phyloP scores from a whole-genome alignment of 2,329 filamentous ascomycete species.

The Fusarium piperis region DNA sequence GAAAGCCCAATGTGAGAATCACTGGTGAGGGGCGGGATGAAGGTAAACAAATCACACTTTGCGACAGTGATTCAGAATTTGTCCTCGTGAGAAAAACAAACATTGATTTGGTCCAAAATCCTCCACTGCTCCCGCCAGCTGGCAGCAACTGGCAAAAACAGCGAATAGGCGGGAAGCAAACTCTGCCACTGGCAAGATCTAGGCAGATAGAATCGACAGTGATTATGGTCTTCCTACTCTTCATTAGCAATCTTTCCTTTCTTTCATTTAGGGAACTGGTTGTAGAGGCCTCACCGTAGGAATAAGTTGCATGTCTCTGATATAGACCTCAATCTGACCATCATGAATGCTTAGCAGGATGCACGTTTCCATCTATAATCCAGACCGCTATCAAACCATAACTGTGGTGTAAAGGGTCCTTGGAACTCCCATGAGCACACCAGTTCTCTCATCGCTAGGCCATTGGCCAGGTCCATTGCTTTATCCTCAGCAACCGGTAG shows the following conservation, averaged over 20 bases:
- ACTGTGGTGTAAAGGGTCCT: constrained; percentile 56
- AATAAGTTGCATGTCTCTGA: background rate
- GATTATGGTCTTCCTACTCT: background rate
- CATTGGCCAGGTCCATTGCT: constrained; percentile 48
- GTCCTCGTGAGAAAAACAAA: background rate
- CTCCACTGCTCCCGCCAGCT: background rate
- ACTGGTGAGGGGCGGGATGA: background rate
- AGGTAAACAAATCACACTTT: background rate
- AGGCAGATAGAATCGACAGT: background rate
- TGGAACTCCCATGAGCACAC: constrained; percentile 48
- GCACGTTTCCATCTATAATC: constrained; percentile 51
- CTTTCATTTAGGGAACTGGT: background rate
- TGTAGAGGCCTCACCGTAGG: background rate
- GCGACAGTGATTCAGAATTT: background rate
- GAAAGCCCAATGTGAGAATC: background rate
- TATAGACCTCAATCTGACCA: background rate
- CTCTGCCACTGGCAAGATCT: background rate
- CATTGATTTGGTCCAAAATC: background rate
- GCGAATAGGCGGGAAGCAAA: background rate
- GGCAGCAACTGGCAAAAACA: background rate
- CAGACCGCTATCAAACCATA: constrained; percentile 57
- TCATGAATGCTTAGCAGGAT: constrained; percentile 2
- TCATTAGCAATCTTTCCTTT: background rate
- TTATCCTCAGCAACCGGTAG: constrained; percentile 56
- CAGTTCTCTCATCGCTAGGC: constrained; percentile 41